Evolutionary conservation across 164 flowering plant genomes (phyloP).

Genomic region (Nymphaea colorata): DNA sequence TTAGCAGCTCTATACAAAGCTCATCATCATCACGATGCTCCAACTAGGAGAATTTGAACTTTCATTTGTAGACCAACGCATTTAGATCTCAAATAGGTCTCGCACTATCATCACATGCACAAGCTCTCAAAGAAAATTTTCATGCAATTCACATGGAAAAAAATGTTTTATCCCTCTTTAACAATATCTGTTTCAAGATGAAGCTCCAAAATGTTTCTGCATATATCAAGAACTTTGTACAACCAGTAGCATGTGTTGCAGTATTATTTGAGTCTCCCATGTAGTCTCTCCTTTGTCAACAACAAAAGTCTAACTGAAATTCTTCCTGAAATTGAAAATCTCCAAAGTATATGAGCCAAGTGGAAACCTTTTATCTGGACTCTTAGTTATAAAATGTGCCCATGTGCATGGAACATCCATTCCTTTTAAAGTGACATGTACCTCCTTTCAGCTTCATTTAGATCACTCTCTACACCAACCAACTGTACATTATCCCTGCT

Average conservation of each 20-base stretch:
- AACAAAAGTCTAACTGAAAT: constrained; percentile 42
- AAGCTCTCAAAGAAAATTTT: constrained; percentile 17
- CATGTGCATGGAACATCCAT: constrained; percentile 63
- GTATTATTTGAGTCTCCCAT: constrained; percentile 34
- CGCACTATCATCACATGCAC: too few relatives aligned
- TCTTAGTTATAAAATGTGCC: constrained; percentile 42
- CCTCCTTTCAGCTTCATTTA: constrained; percentile 74
- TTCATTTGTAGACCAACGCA: too few relatives aligned
- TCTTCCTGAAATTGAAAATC: constrained; percentile 20
- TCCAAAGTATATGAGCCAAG: constrained; percentile 54
- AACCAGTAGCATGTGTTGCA: constrained; percentile 14
- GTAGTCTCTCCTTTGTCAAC: constrained; percentile 67
- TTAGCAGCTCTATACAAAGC: too few relatives aligned
- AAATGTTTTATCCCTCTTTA: too few relatives aligned
- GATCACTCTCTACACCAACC: constrained; percentile 79
- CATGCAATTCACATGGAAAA: background rate
- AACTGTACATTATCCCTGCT: constrained; percentile 61
- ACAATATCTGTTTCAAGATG: too few relatives aligned
- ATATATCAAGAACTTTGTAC: too few relatives aligned
- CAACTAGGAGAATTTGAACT: too few relatives aligned
- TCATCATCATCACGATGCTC: too few relatives aligned
- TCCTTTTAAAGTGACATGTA: constrained; percentile 51
- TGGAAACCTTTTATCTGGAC: constrained; percentile 71
- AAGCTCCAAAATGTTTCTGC: too few relatives aligned
- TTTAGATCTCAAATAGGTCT: too few relatives aligned